Evolutionary conservation across 768 basidiomycete species (phyloP).

Genomic region (Auricularia heimuer): DNA sequence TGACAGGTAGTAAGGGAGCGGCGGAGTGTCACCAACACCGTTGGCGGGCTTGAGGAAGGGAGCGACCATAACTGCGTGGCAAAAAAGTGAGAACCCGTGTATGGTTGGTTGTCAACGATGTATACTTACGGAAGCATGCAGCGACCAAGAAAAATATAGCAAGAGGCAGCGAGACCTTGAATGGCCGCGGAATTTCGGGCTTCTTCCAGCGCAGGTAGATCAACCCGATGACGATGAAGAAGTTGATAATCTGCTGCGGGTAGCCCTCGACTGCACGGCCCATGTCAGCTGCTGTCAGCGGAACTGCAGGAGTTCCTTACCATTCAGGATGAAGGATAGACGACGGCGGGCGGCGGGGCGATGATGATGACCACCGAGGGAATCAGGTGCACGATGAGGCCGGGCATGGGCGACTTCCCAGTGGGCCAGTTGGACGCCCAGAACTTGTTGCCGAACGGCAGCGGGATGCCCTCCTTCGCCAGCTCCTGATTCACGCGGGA

Average conservation of each 20-base stretch:
- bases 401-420: slow-evolving; percentile 46
- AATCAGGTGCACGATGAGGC: slow-evolving; percentile 45
- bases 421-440: slow-evolving; percentile 58
- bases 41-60: slow-evolving; percentile 48
- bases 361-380: slow-evolving; percentile 46
- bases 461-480: slow-evolving; percentile 53
- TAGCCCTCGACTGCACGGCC: slow-evolving; percentile 31
- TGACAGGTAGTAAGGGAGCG: slow-evolving; percentile 48
- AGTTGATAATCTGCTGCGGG: slow-evolving; percentile 44
- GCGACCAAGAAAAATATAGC: slow-evolving; percentile 46
- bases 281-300: neutral
- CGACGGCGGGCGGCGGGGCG: slow-evolving; percentile 41
- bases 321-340: slow-evolving; percentile 50
- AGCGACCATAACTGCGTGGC: slow-evolving; percentile 36
- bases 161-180: slow-evolving; percentile 52
- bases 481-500: slow-evolving; percentile 50
- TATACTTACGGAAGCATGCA: slow-evolving; percentile 37
- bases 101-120: too few relatives aligned
- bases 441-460: slow-evolving; percentile 47
- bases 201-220: slow-evolving; percentile 47
- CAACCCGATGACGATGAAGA: slow-evolving; percentile 46
- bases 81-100: neutral
- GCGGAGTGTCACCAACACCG: slow-evolving; percentile 48
- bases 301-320: neutral
- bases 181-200: slow-evolving; percentile 38